Base-by-base conservation (phyloP, 2,329 filamentous ascomycete genomes). In the Neofusicoccum parvum region DNA sequence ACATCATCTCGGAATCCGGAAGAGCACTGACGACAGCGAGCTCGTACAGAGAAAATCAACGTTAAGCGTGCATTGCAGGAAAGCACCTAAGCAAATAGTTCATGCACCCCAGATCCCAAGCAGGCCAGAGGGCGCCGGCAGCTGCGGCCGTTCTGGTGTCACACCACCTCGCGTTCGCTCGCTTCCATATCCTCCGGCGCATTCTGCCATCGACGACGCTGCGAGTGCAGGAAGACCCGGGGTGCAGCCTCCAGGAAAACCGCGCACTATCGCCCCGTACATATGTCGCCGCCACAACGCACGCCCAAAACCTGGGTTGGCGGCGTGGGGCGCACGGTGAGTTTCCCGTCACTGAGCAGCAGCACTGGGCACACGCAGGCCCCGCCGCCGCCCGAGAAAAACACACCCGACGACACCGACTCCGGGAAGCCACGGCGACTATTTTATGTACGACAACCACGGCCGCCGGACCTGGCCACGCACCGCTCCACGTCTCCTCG, bases 51-150 rank as follows among this genome's bases (percentile, higher is more conserved):
- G 17, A 10, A 34, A 46, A 34, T 15, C 41, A 14, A 37, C 27
- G n/a, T 48, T 60, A 60, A 60, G 41, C 56, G 43, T 60, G 56
- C 56, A 60, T 60, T 60, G 56, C 56, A 60, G 56, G 43, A 48
- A 59, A 56, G 37, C 23, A 41, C 54, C 15, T 46, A 59, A 59
- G 54, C 54, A 59, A 60, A 60, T 60, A 48, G 56, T 60, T 60
- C 43, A 60, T 60, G 56, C 56, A 60, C 56, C 56, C 56, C 56
- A 37, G 56, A 60, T 60, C 56, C 56, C 56, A 32, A 45, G 43
- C 36, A 56, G 36, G n/a, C 17, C 37, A 56, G 51, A 39, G 45
- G 14, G 41, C 41, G 23, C 23, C 54, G 54, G 54, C 36, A 59
- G 17, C 27, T 45, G 54, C 54, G 39, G 39, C 54, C 54, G 54